phyloP scores from a whole-genome alignment of 495 filamentous ascomycete species.

The Symbiotaphrina buchneri region DNA sequence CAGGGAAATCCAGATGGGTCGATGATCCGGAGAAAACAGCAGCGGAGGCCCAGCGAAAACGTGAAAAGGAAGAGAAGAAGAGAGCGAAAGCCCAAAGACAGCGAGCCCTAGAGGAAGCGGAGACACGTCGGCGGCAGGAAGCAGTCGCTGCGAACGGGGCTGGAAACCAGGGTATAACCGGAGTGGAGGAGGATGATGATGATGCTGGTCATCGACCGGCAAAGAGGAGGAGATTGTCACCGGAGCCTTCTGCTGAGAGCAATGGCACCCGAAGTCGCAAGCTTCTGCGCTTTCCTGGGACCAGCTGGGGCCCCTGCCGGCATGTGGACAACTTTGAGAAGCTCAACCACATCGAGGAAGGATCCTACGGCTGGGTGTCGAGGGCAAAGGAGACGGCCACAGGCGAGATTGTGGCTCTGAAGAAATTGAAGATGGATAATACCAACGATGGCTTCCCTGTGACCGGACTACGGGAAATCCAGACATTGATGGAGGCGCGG shows the following conservation, averaged over 20 bases:
- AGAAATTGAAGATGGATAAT: conserved; percentile 83
- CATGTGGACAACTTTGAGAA: conserved; percentile 79
- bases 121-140: conserved; percentile 13
- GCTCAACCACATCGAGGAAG: conserved; percentile 93
- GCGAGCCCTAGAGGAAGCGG: conserved; percentile 41
- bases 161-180: conserved; percentile 7
- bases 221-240: conserved; percentile 29
- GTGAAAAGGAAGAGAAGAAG: conserved; percentile 26
- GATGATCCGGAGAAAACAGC: conserved; percentile 55
- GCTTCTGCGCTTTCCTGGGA: conserved; percentile 47
- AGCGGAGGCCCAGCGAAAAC: conserved; percentile 23
- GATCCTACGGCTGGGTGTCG: conserved; percentile 87
- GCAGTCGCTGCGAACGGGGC: conserved; percentile 10
- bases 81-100: conserved; percentile 65
- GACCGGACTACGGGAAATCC: conserved; percentile 79
- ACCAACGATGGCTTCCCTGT: conserved; percentile 73
- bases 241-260: conserved; percentile 7
- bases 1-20: conserved; percentile 67
- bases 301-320: conserved; percentile 49
- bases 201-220: conserved; percentile 20
- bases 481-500: conserved; percentile 35
- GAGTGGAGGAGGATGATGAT: conserved; percentile 9
- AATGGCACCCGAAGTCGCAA: conserved; percentile 8
- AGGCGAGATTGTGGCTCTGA: conserved; percentile 75
- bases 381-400: conserved; percentile 60